Conservation (phyloP, 2,329 filamentous ascomycete genomes). For the Cordyceps tenuipes region DNA sequence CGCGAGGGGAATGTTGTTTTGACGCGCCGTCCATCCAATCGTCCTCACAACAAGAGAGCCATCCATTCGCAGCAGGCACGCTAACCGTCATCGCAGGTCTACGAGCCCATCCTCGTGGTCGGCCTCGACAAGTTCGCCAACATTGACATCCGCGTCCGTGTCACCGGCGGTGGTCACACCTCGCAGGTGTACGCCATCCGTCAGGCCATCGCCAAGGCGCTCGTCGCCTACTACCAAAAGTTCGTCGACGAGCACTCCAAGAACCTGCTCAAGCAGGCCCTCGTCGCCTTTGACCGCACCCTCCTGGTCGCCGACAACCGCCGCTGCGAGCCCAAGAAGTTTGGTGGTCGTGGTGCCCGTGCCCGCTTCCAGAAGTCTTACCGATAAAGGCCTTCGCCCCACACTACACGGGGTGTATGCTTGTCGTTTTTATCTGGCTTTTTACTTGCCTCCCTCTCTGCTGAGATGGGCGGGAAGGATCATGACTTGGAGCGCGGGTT, state of each 20-base stretch:
- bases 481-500: constrained; percentile 7
- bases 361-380: constrained; percentile 99
- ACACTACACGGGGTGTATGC: not conserved
- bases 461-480: not conserved
- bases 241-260: constrained; percentile 99
- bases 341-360: constrained; percentile 86
- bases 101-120: constrained; percentile 96
- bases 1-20: too few species aligned
- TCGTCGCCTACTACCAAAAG: constrained; percentile 92
- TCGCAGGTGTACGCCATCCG: constrained; percentile 98
- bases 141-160: constrained; percentile 96
- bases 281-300: constrained; percentile 93
- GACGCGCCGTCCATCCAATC: not conserved
- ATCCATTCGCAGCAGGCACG: constrained; percentile 11
- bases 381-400: constrained; percentile 57
- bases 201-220: constrained; percentile 88
- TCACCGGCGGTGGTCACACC: constrained; percentile 94
- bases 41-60: constrained; percentile 7
- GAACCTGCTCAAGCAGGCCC: constrained; percentile 96
- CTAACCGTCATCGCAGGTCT: constrained; percentile 53
- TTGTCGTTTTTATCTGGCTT: not conserved
- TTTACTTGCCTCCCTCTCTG: not conserved
- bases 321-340: constrained; percentile 99
- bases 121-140: constrained; percentile 95
- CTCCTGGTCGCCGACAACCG: constrained; percentile 98